A percentile compares a stretch with the other conserved stretches of the same genome.
Evolutionary conservation across 2,329 filamentous ascomycete species (phyloP).

Genomic region (Cladosporium sp.): DNA sequence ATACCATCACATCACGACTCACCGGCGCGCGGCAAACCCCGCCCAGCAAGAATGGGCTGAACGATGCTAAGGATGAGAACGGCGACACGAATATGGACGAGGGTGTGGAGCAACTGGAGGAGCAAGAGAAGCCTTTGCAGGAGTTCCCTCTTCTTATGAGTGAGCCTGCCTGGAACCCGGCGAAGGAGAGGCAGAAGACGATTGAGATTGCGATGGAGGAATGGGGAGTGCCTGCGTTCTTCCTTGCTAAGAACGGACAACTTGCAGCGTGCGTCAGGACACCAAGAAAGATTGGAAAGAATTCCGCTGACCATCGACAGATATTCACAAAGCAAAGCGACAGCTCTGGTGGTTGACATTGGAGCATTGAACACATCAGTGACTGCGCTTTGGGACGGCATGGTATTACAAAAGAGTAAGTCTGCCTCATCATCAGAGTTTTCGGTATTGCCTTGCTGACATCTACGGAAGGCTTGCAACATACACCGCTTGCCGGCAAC

Average conservation of each 20-base stretch:
- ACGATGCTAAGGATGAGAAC: conserved; percentile 55
- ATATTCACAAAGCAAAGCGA: conserved; percentile 88
- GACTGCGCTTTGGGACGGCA: conserved; percentile 86
- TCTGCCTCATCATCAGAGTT: not conserved
- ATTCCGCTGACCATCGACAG: conserved; percentile 28
- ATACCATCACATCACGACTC: conserved; percentile 80
- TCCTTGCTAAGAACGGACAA: conserved; percentile 81
- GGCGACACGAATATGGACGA: conserved; percentile 48
- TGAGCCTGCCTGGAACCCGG: conserved; percentile 85
- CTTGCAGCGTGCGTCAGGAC: conserved; percentile 59
- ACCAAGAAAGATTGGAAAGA: not conserved
- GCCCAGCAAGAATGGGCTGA: conserved; percentile 70
- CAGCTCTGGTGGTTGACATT: conserved; percentile 85
- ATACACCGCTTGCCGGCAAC: conserved; percentile 77
- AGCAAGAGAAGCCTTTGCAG: conserved; percentile 66
- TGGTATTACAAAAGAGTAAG: conserved; percentile 73
- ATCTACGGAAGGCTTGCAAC: conserved; percentile 57
- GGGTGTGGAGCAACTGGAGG: conserved; percentile 56
- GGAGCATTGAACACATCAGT: conserved; percentile 84
- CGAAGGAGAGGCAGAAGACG: conserved; percentile 83
- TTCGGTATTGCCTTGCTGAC: not conserved
- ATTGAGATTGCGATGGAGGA: conserved; percentile 97
- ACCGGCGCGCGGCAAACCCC: conserved; percentile 68
- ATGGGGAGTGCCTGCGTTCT: conserved; percentile 93
- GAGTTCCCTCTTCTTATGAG: conserved; percentile 92